Evolutionary conservation across 2,329 filamentous ascomycete species (phyloP).

Genomic region (Diaporthe humulicola): DNA sequence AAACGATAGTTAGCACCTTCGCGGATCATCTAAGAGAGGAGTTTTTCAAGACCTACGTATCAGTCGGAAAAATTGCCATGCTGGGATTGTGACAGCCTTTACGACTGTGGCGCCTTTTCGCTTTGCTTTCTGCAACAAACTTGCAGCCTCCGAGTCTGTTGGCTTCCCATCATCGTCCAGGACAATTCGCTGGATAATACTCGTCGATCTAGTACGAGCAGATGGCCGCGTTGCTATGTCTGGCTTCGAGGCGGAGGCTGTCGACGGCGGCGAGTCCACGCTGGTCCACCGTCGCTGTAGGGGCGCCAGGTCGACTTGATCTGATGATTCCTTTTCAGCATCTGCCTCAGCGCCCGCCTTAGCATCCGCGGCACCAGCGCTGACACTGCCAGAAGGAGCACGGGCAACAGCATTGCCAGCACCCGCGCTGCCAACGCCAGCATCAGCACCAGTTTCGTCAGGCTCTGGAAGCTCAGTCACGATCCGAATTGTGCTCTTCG

Average conservation of each 20-base stretch:
- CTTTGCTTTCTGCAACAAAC: conserved; percentile 58
- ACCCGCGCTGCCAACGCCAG: conserved; percentile 28
- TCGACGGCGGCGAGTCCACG: conserved; percentile 40
- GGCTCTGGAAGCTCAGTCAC: conserved; percentile 44
- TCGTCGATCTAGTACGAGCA: conserved; percentile 65
- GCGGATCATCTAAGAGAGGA: neutral
- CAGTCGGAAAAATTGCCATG: conserved; percentile 96
- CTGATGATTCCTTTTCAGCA: conserved; percentile 35
- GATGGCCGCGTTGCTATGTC: conserved; percentile 47
- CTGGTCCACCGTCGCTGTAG: conserved; percentile 53
- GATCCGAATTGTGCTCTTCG: conserved; percentile 51
- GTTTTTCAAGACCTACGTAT: conserved; percentile 73
- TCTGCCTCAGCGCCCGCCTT: conserved; percentile 33
- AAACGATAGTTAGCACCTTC: conserved; percentile 50
- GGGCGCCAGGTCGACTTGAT: conserved; percentile 43
- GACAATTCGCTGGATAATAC: conserved; percentile 72
- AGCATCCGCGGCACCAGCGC: conserved; percentile 7
- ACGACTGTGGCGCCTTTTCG: conserved; percentile 63
- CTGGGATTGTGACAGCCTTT: conserved; percentile 94
- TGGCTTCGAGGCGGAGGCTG: conserved; percentile 41
- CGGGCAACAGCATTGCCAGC: conserved; percentile 43
- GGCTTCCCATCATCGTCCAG: conserved; percentile 64
- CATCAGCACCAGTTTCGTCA: conserved; percentile 12
- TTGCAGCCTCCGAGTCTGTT: conserved; percentile 56
- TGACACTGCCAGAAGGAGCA: conserved; percentile 8